A percentile compares a stretch with the other conserved stretches of the same genome.
Evolutionary conservation across 139 green algal species (phyloP).

Genomic region (Helicosporidium sp.): DNA sequence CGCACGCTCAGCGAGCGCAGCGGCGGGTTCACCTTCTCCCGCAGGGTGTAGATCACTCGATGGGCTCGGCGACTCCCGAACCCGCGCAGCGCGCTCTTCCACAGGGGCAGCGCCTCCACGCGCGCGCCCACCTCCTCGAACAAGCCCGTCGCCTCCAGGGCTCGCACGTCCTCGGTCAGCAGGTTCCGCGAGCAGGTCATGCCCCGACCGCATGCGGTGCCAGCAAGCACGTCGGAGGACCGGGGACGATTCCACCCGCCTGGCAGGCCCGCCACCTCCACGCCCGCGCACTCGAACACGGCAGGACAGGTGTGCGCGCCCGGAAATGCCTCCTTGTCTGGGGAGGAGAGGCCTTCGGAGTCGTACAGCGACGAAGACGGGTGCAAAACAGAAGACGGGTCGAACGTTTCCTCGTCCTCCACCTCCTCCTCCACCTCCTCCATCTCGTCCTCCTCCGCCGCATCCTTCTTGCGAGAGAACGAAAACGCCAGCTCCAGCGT

Average conservation of each 20-base stretch:
- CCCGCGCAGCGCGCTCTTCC: conserved; percentile 13
- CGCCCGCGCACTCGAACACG: conserved; percentile 25
- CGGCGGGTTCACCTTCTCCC: neutral
- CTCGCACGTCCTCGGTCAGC: conserved; percentile 26
- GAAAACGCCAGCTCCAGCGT: too few relatives aligned
- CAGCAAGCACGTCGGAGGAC: conserved; percentile 40
- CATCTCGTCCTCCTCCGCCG: too few relatives aligned
- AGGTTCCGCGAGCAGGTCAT: conserved; percentile 17
- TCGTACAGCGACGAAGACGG: too few relatives aligned
- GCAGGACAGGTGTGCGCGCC: neutral
- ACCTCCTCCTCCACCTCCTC: too few relatives aligned
- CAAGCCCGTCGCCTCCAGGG: conserved; percentile 29
- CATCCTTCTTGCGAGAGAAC: too few relatives aligned
- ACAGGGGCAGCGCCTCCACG: conserved; percentile 24
- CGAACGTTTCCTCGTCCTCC: conserved; percentile 6
- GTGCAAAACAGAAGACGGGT: neutral
- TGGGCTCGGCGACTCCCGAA: neutral
- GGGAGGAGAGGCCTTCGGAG: too few relatives aligned
- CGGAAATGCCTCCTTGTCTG: too few relatives aligned
- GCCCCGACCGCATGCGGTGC: conserved; percentile 31
- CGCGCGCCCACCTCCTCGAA: conserved; percentile 43
- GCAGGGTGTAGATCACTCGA: neutral
- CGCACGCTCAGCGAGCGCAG: too few relatives aligned
- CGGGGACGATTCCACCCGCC: conserved; percentile 34
- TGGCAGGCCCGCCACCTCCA: conserved; percentile 25